Evolutionary conservation across 1,139 yeast genomes (phyloP), one percentile per base, ranked within the genome.

Genomic region (Zygotorulaspora mrakii): DNA sequence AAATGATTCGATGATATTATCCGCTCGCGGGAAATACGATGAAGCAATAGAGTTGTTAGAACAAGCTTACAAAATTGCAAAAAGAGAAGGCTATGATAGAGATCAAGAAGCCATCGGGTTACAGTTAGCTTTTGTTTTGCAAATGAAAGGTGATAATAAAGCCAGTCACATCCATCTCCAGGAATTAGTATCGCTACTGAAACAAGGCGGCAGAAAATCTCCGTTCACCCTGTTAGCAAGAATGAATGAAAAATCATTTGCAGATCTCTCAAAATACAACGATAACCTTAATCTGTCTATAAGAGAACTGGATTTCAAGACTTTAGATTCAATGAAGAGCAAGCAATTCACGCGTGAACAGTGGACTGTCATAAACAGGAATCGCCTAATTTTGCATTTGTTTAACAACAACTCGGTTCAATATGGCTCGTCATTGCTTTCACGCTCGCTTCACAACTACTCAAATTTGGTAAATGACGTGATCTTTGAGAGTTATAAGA

Each of bases 41-140:
- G 53, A 58, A 17, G 76, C 89, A 1, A 60, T 79, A 24, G 59
- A 61, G 6, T 53, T 71, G 25, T 68, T 87, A 40, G 62, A 73
- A 22, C 62, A 65, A 40, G 86, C 95, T 1, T 65, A 71, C 36
- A 54, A 64, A 12, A 28, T 57, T 37, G 63, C 62, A 4, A 42
- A 33, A n/a, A 45, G 45, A 3, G 59, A 64, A 24, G 62, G 62
- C 8, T 49, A 49, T 17, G 58, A 57, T 25, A 59, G 65, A 26
- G 74, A 74, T 47, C 50, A 64, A 23, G 55, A 61, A 36, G 44
- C 73, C 1, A 64, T 70, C 14, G 65, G 70, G 31, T 63, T 86
- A 31, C 94, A 89, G 54, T 74, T 74, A 20, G 82, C 95, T 1
- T 87, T 76, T 55, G 76, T 82, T 16, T 65, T 77, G 42, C 78